Evolutionary conservation across 2,329 filamentous ascomycete genomes (phyloP), one percentile per base, ranked within the genome.

Genomic region (Colletotrichum sp.): DNA sequence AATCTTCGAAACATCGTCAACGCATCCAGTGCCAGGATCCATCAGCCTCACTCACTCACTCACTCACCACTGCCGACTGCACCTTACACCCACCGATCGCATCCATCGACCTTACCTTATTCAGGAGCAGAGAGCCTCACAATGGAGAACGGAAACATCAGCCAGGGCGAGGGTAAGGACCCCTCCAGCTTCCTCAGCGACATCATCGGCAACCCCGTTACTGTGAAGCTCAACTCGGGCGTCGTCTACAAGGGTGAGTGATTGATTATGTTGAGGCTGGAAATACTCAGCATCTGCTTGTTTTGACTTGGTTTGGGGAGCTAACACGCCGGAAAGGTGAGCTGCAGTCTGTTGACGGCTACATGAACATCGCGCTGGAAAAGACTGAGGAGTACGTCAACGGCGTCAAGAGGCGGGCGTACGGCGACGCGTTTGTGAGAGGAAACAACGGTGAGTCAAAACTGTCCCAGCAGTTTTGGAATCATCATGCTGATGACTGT

Each of bases 361-460:
- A 99, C 87, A 99, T 99, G 97, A 99, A 99, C 87, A 98, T 99
- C 84, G 96, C 97, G 15, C 91, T 99, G 34, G 97, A 99, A 86
- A 97, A 98, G 87, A 98, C 96, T 24, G 93, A 95, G 79, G 97
- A 99, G 87, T 96, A 93, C 80, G 94, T 98, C 80, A 94, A 98
- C 82, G 96, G 96, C 57, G 91, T 93, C 78, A 92, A 96, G 86
- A 91, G 94, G 81, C 91, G 95, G 81, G 94, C 92, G 71, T 98
- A 98, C 84, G 96, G 96, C 9, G 96, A 99, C 88, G 95, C 96
- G 7, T 99, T 99, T 84, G 95, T 99, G 74, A 92, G 96, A 85
- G 96, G 96, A 80, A 99, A 99, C 87, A 99, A 99, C 82, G 96
- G 96, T 98, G 80, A 82, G 87, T 80, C 39, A 10, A 12, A 16